Evolutionary conservation across 2,329 filamentous ascomycete genomes (phyloP).

Genomic region (Clarireedia homoeocarpa): DNA sequence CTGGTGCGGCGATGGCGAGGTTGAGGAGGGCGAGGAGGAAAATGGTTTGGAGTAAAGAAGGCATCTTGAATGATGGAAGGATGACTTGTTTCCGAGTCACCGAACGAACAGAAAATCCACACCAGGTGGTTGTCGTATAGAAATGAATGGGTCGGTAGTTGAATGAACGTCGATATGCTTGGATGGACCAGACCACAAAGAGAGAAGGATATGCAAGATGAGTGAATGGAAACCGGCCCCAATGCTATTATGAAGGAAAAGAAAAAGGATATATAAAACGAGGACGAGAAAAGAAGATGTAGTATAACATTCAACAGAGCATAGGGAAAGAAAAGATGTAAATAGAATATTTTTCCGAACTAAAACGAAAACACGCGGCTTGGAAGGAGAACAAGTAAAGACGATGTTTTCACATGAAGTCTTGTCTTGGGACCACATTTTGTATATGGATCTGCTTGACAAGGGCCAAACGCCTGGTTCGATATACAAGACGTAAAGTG

Average conservation of each 20-base stretch:
- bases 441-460: constrained; percentile 19
- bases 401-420: constrained; percentile 22
- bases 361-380: constrained; percentile 20
- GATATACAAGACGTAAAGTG: constrained; percentile 23
- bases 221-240: constrained; percentile 18
- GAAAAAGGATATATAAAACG: constrained; percentile 17
- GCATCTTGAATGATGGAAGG: constrained; percentile 21
- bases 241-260: constrained; percentile 16
- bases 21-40: constrained; percentile 40
- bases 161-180: constrained; percentile 17
- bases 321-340: constrained; percentile 3
- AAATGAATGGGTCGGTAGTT: constrained; percentile 6
- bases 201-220: background rate
- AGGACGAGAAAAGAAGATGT: constrained; percentile 13
- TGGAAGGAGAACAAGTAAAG: constrained; percentile 10
- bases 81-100: no score
- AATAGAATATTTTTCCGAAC: constrained; percentile 1
- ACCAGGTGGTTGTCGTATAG: constrained; percentile 8
- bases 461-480: constrained; percentile 21
- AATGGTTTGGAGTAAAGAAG: constrained; percentile 28
- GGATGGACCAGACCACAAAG: constrained; percentile 14
- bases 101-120: background rate
- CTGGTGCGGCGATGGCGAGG: constrained; percentile 39
- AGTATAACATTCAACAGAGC: background rate
- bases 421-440: constrained; percentile 10